Conservation (phyloP, 1,284 basidiomycete genomes). For the Ceratobasidium sp. region DNA sequence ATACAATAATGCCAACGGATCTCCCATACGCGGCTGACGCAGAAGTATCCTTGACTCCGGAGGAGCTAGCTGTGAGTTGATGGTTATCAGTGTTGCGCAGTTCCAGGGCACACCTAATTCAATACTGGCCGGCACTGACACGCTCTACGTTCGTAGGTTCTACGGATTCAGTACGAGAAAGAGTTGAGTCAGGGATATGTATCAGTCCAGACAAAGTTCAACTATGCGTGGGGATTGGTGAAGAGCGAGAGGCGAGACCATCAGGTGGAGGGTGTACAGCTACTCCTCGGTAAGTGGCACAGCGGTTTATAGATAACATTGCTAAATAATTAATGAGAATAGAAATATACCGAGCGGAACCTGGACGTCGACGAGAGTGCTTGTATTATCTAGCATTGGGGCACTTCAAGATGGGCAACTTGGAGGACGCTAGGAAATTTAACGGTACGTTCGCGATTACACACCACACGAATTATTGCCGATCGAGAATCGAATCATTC, state of each 20-base stretch:
- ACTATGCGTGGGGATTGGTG: slow-evolving; percentile 95
- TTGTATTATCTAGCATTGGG: slow-evolving; percentile 97
- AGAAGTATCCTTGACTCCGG: slow-evolving; percentile 83
- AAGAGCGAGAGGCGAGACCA: slow-evolving; percentile 84
- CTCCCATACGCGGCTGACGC: slow-evolving; percentile 97
- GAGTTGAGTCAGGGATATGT: slow-evolving; percentile 85
- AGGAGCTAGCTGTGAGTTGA: slow-evolving; percentile 67
- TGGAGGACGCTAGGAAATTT: slow-evolving; percentile 90
- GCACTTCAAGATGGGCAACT: slow-evolving; percentile 97
- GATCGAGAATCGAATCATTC: slow-evolving; percentile 14
- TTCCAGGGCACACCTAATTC: neutral
- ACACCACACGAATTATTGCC: neutral
- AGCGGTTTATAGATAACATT: neutral
- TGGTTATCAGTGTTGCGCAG: neutral
- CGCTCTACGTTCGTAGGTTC: slow-evolving; percentile 60
- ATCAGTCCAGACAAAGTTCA: slow-evolving; percentile 97
- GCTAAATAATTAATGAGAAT: slow-evolving; percentile 24
- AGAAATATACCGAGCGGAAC: slow-evolving; percentile 94
- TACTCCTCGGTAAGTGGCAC: slow-evolving; percentile 79
- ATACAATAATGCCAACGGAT: slow-evolving; percentile 63
- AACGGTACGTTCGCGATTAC: slow-evolving; percentile 69
- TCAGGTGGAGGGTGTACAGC: slow-evolving; percentile 87
- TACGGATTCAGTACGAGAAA: slow-evolving; percentile 86
- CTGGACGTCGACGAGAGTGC: slow-evolving; percentile 89
- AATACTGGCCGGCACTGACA: neutral